Percentiles rank a stretch among this genome's conserved stretches.
Conservation (phyloP, 257 asterid species). For the Dorcoceras hygrometricum region DNA sequence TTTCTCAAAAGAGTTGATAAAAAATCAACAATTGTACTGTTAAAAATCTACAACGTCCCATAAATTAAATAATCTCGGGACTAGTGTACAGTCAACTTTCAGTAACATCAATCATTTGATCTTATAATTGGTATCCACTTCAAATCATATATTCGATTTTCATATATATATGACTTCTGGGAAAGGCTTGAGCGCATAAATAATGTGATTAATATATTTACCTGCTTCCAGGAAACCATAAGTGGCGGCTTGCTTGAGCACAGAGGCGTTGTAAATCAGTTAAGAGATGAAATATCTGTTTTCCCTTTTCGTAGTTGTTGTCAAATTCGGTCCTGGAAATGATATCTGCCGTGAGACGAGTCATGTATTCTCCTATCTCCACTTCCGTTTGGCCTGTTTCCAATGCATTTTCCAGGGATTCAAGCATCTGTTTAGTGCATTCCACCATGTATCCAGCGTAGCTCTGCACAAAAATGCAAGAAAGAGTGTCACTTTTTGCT, state of each 20-base stretch:
- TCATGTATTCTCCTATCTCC: constrained; percentile 75
- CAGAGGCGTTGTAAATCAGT: constrained; percentile 58
- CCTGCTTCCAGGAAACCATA: constrained; percentile 92
- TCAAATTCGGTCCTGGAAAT: constrained; percentile 85
- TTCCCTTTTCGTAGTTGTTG: constrained; percentile 68
- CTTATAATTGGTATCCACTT: too few relatives aligned
- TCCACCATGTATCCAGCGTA: constrained; percentile 81
- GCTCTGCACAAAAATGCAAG: constrained; percentile 36
- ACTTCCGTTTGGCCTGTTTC: constrained; percentile 50
- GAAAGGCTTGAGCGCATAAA: too few relatives aligned
- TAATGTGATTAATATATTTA: neutral
- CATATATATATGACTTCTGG: too few relatives aligned
- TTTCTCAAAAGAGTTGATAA: too few relatives aligned
- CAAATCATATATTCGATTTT: too few relatives aligned
- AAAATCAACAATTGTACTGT: too few relatives aligned
- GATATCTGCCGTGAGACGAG: constrained; percentile 79
- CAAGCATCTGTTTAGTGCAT: constrained; percentile 59
- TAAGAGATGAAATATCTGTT: constrained; percentile 58
- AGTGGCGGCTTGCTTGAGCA: constrained; percentile 61
- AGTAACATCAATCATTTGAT: too few relatives aligned
- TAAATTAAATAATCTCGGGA: too few relatives aligned
- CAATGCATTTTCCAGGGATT: constrained; percentile 35
- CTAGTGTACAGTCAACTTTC: too few relatives aligned
- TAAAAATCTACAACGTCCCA: too few relatives aligned
- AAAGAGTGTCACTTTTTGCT: too few relatives aligned